Evolutionary conservation across 495 filamentous ascomycete genomes (phyloP).

Genomic region (Aspergillus sclerotiicarbonarius): DNA sequence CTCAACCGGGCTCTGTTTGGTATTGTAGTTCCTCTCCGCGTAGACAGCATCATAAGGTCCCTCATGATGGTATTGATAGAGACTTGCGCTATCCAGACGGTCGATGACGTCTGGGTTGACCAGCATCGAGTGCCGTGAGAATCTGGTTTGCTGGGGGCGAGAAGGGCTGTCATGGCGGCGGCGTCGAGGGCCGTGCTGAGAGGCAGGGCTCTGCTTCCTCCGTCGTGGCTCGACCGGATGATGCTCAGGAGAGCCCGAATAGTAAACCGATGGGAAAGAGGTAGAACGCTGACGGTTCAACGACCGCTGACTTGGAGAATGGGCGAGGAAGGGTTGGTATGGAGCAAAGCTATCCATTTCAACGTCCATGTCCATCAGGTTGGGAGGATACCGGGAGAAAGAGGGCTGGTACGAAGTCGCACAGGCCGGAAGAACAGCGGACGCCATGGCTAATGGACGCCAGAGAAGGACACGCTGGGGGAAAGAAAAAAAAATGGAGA

Average conservation of each 20-base stretch:
- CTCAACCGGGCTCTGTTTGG: constrained; percentile 65
- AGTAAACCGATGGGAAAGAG: constrained; percentile 32
- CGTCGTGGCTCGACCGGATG: constrained; percentile 31
- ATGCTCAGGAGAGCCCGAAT: constrained; percentile 31
- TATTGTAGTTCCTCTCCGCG: constrained; percentile 64
- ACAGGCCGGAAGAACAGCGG: constrained; percentile 1
- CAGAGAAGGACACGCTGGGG: not conserved
- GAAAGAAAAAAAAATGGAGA: not conserved
- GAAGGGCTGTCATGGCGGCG: constrained; percentile 12
- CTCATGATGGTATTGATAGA: constrained; percentile 76
- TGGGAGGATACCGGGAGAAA: constrained; percentile 7
- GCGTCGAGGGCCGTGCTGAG: constrained; percentile 20
- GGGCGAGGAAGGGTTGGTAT: constrained; percentile 36
- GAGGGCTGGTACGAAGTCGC: not conserved
- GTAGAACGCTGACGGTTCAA: constrained; percentile 28
- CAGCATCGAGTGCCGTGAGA: constrained; percentile 60
- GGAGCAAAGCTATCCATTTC: constrained; percentile 36
- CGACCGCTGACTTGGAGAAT: constrained; percentile 25
- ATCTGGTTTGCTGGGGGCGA: constrained; percentile 8
- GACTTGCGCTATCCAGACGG: constrained; percentile 62
- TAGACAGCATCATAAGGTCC: constrained; percentile 89
- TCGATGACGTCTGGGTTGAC: constrained; percentile 80
- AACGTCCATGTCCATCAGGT: constrained; percentile 3
- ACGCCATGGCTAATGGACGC: constrained; percentile 7
- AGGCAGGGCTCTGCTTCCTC: constrained; percentile 19